These are phyloP conservation scores for Aspergillus puulaauensis DNA, from an alignment of 2,329 filamentous ascomycete species.

Conservation along the genomic window DNA sequence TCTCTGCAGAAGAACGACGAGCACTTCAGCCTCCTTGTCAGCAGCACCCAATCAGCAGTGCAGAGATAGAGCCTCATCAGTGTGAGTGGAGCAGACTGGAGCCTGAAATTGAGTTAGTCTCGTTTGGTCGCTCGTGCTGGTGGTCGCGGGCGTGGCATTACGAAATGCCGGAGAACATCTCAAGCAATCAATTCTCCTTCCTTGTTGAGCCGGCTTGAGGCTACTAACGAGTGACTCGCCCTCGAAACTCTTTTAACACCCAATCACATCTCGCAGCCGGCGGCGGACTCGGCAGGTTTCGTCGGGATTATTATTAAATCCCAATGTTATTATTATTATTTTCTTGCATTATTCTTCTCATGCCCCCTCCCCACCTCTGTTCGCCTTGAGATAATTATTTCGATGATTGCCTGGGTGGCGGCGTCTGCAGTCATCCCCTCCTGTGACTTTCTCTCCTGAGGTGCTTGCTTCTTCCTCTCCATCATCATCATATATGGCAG, in stretches of 20 bases:
- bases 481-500: not conserved
- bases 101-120: not conserved
- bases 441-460: constrained; percentile 6
- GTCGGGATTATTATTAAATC: not conserved
- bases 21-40: constrained; percentile 24
- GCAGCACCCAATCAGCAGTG: constrained; percentile 16
- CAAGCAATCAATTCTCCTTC: constrained; percentile 2
- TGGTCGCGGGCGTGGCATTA: constrained; percentile 19
- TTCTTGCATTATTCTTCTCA: not conserved
- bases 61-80: constrained; percentile 19
- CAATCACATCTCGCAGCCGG: not conserved
- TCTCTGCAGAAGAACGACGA: constrained; percentile 19
- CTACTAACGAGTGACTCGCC: not conserved
- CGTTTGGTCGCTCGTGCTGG: constrained; percentile 11
- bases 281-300: no score
- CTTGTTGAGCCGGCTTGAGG: constrained; percentile 1
- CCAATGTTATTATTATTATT: not conserved
- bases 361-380: constrained; percentile 6
- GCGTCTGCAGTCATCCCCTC: constrained; percentile 20
- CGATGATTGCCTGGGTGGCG: constrained; percentile 18
- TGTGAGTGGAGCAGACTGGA: constrained; percentile 6
- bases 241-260: constrained; percentile 3
- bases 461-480: not conserved
- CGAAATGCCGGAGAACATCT: not conserved
- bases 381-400: constrained; percentile 7